Base-by-base conservation (phyloP, 176 grass and related monocot genomes). In the Calamus simplicifolius region DNA sequence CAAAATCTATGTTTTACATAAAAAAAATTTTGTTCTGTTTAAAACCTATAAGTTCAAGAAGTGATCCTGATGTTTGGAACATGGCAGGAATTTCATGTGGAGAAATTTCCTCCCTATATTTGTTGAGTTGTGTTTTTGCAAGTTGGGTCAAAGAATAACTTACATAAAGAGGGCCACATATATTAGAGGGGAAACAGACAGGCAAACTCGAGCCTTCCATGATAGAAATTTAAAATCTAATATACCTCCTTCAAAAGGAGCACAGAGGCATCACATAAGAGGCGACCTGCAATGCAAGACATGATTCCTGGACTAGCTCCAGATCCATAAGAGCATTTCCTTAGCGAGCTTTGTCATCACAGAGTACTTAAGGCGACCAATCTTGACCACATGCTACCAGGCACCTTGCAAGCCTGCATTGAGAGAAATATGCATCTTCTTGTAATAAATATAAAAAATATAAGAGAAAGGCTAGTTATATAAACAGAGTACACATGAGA, bases 71-170 rank as follows among this genome's bases (percentile, higher is more conserved):
- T 69, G 73, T 77, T 70, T 85, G 87, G 69, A 88, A 92, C 87
- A 98, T 88, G 49, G 54, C 66, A 61, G 93, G 87, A 63, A 98
- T 98, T 69, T 98, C 84, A 69, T 92, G 84, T 59, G 84, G 87
- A 74, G 84, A 66, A 69, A 98, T 72, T 64, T 98, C 93, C 30
- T 71, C 92, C 27, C 81, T 82, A 16, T 80, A 73, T 72, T 82
- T 87, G 61, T 88, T 88, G 67, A 98, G 62, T 59, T 92, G 87
- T 57, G 87, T 98, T 67, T 89, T 89, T 62, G 93, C 84, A 48
- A 98, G 93, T 80, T 98, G 87, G 64, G 93, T 98, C 78, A 98
- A 77, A 48, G 87, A 98, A 71, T 98, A 98, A 76, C 81, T 98
- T 73, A 98, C 84, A 84, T 98, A 67, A 51, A 74, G 50, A 63